Base-by-base conservation (phyloP, 352 stramenopile species). In the Globisporangium emineosum region DNA sequence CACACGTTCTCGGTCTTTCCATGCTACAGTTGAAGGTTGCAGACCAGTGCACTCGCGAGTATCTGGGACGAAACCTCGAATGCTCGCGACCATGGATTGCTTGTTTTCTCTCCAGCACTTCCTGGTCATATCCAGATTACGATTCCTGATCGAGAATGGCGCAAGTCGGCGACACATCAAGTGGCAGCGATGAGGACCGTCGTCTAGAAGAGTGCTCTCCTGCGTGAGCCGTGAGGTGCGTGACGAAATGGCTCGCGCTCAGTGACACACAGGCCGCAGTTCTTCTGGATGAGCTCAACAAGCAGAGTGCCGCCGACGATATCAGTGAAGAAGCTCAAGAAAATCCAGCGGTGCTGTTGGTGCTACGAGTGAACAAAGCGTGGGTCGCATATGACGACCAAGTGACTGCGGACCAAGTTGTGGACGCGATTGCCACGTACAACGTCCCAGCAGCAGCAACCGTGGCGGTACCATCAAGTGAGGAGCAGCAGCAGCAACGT, bases 241-340 rank as follows among this genome's bases (percentile, higher is more conserved):
- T n/a, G 37, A n/a, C 15, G 37, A 45, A 45, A 45, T 45, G 37
- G 37, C 15, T 45, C 37, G 15, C 37, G 37, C 37, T 45, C 37
- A 45, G 37, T n/a, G 37, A 45, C 37, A 7, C 37, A n/a, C 37
- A n/a, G 37, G 5, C 13, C 15, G 5, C 37, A 10, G n/a, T n/a
- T 29, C 53, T 43, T 43, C 30, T 45, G 8, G n/a, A 59, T 6
- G 52, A 29, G 30, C 52, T 58, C 29, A 45, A 15, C 30, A 58
- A n/a, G n/a, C n/a, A 9, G 15, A 23, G 29, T 9, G 52, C 19
- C 19, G 7, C 21, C 17, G 52, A 27, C 2, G 45, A 30, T 17
- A 27, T 30, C 45, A 29, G 45, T 29, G 49, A 54, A n/a, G 37
- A 43, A 45, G 37, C 5, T 1, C 5, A 45, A 45, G 37, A 45